Conservation (phyloP, 2,329 filamentous ascomycete genomes). For the Arachnomyces sp. region DNA sequence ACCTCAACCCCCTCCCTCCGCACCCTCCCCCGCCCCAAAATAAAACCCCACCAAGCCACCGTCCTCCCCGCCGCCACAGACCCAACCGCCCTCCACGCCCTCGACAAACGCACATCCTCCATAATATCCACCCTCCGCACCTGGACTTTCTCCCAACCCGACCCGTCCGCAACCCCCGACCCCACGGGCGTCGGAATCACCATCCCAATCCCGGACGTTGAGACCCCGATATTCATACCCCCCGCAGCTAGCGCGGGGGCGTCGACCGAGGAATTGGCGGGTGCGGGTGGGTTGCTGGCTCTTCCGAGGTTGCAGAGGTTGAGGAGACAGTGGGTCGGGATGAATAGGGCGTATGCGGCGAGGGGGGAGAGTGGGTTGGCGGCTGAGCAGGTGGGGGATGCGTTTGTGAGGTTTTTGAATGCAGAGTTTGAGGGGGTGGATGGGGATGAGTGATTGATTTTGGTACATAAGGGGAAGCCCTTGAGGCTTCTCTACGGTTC, state of each 20-base stretch:
- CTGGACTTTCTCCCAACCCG: slow-evolving; percentile 27
- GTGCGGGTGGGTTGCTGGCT: slow-evolving; percentile 32
- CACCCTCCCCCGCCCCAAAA: slow-evolving; percentile 17
- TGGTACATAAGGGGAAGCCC: not conserved
- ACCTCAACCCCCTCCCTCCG: slow-evolving; percentile 11
- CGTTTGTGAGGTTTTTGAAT: slow-evolving; percentile 40
- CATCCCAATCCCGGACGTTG: slow-evolving; percentile 26
- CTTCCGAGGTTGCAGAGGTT: slow-evolving; percentile 36
- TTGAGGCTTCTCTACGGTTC: no score
- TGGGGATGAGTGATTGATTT: slow-evolving; percentile 4
- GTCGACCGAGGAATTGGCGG: slow-evolving; percentile 35
- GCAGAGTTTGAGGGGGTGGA: slow-evolving; percentile 31
- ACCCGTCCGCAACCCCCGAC: slow-evolving; percentile 26
- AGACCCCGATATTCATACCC: slow-evolving; percentile 28
- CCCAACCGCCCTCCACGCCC: slow-evolving; percentile 33
- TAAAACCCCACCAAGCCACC: slow-evolving; percentile 38
- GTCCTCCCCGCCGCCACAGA: slow-evolving; percentile 32
- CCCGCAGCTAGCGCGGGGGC: slow-evolving; percentile 27
- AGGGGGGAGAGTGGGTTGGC: slow-evolving; percentile 24
- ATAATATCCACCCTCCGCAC: slow-evolving; percentile 33
- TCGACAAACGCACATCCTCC: slow-evolving; percentile 36
- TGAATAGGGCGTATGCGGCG: slow-evolving; percentile 35
- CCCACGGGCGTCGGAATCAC: slow-evolving; percentile 19
- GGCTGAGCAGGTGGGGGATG: slow-evolving; percentile 31
- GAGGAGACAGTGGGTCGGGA: slow-evolving; percentile 38